Evolutionary conservation across 75 land plant genomes (phyloP).

Genomic region (Picea sitchensis): DNA sequence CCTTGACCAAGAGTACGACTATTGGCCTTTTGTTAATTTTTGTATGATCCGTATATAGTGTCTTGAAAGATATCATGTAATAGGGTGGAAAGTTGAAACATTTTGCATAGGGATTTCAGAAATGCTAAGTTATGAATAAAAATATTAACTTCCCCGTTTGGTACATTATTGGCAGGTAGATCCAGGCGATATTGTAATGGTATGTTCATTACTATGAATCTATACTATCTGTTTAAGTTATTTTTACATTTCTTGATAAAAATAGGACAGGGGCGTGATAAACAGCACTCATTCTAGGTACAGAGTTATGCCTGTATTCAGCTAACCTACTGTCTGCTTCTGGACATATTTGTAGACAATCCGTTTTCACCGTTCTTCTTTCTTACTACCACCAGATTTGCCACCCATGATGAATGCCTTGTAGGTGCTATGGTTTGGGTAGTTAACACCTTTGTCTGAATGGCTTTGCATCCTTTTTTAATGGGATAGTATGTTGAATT

Average conservation of each 20-base stretch:
- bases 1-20: neutral
- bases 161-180: conserved; percentile 68
- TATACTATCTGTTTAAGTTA: conserved; percentile 1
- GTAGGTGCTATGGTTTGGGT: no score
- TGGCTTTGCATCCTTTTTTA: no score
- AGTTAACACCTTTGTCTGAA: no score
- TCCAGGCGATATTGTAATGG: conserved; percentile 98
- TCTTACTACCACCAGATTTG: no score
- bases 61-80: neutral
- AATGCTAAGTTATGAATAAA: neutral
- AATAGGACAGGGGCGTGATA: neutral
- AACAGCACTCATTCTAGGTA: no score
- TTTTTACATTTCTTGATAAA: neutral
- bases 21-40: neutral
- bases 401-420: no score
- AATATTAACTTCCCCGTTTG: conserved; percentile 3
- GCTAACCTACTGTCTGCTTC: no score
- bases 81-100: neutral
- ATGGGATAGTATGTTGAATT: no score
- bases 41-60: neutral
- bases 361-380: no score
- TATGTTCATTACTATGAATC: conserved; percentile 25
- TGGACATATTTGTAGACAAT: no score
- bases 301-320: no score
- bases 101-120: neutral